Base-by-base conservation (phyloP, 2,329 filamentous ascomycete species). In the Dryadomyces quercivorus region DNA sequence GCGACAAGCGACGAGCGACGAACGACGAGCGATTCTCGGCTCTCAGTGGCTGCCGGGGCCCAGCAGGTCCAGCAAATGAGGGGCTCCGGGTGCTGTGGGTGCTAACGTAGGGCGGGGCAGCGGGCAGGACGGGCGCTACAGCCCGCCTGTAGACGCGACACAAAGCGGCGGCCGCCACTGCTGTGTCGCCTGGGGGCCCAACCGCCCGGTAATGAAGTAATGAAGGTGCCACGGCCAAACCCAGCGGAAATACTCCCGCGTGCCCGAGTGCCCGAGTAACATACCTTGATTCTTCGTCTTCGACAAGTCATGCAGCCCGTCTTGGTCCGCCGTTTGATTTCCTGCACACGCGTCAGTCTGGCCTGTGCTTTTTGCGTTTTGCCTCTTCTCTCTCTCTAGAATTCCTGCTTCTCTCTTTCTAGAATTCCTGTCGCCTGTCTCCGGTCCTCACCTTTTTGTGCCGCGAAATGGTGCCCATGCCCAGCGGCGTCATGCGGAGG, bases 301-400 rank as follows among this genome's bases (percentile, higher is more conserved):
- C 78, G 76, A 66, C 78, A 82, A 47, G 78, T 82, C 64, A 82
- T 66, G 60, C 78, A 82, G n/a, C 78, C 78, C 1, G 78, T 82
- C 65, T 82, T 82, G 49, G 78, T 82, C 61, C 78, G 75, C 58
- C 78, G 74, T 65, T 81, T 82, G 63, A 82, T 82, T 65, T 82
- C 78, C 78, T 82, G 36, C 36, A 64, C 3, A 5, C 34, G 2
- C 1, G 36, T 42, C 3, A 38, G 20, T 36, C 22, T n/a, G 10
- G 21, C 26, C 21, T 13, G 38, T 52, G 26, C 4, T 4, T 31
- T 31, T 31, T 8, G 4, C 26, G 8, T 4, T 31, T 31, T 31
- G 4, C 26, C 26, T n/a, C n/a, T n/a, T n/a, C n/a, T n/a, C n/a
- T n/a, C n/a, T n/a, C n/a, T n/a, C n/a, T n/a, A n/a, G n/a, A n/a